Conservation (phyloP, 768 basidiomycete species). For the Rhodotorula diobovata region DNA sequence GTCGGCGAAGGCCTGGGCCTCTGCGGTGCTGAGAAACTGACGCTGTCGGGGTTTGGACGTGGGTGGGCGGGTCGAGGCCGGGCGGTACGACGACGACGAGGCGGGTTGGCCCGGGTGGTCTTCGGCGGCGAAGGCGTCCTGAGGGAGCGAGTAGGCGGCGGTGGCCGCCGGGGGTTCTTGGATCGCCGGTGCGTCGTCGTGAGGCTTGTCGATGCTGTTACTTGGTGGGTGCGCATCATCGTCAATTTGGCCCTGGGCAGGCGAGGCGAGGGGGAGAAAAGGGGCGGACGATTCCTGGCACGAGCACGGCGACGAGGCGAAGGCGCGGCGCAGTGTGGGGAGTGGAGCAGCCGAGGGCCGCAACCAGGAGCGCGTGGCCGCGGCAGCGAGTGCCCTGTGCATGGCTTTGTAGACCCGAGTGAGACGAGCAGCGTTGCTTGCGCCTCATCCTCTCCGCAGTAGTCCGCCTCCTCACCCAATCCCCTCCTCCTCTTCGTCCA, state of each 20-base stretch:
- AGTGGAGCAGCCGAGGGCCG: no score
- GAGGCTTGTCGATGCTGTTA: not conserved
- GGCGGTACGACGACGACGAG: not conserved
- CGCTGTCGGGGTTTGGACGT: constrained; percentile 6
- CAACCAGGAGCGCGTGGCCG: no score
- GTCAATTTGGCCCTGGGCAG: no score
- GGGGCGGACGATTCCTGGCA: constrained; percentile 3
- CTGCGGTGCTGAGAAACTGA: constrained; percentile 18
- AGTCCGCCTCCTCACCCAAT: no score
- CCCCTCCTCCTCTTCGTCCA: no score
- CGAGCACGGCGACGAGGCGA: constrained; percentile 4
- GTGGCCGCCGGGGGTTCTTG: not conserved
- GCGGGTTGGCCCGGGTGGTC: no score
- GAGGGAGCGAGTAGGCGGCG: constrained; percentile 21
- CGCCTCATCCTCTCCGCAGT: no score
- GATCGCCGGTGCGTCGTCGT: not conserved
- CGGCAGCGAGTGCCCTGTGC: no score
- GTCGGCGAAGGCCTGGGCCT: constrained; percentile 34
- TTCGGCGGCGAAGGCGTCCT: constrained; percentile 19
- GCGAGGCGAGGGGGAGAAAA: no score
- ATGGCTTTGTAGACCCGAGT: no score
- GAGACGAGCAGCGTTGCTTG: no score
- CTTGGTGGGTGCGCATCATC: no score
- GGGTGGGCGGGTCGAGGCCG: not conserved
- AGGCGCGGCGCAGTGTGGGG: not conserved